phyloP scores from a whole-genome alignment of 129 eudicot genomes.

The Heracleum sosnowskyi region DNA sequence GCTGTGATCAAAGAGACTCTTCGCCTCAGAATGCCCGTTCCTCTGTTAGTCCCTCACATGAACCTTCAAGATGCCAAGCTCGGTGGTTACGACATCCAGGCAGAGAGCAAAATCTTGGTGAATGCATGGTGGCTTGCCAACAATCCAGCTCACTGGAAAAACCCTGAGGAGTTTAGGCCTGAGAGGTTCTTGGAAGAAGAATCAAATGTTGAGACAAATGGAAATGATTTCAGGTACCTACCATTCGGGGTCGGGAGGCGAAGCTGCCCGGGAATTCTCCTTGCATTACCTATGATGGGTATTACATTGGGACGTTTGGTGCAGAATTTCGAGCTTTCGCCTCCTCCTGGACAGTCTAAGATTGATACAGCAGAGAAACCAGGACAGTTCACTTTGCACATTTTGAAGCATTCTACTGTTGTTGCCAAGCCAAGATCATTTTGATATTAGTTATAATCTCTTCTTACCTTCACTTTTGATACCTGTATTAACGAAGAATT shows the following conservation, averaged over 20 bases:
- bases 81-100: constrained; percentile 67
- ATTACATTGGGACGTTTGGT: constrained; percentile 83
- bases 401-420: constrained; percentile 64
- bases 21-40: constrained; percentile 79
- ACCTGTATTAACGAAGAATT: no score
- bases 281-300: constrained; percentile 80
- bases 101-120: constrained; percentile 81
- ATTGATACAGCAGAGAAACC: constrained; percentile 68
- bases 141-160: constrained; percentile 82
- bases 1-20: constrained; percentile 91
- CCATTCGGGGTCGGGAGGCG: constrained; percentile 89
- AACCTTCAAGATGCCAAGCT: constrained; percentile 91
- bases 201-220: constrained; percentile 77
- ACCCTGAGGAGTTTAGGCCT: constrained; percentile 92
- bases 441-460: constrained; percentile 11
- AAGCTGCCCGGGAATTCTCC: constrained; percentile 88
- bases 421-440: constrained; percentile 69
- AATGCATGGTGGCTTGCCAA: constrained; percentile 95
- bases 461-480: neutral
- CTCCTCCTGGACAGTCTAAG: constrained; percentile 79
- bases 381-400: constrained; percentile 76
- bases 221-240: constrained; percentile 74
- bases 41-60: constrained; percentile 96
- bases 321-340: constrained; percentile 85
- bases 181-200: constrained; percentile 95